phyloP scores from a whole-genome alignment of 169 alveolate genomes.

The Plasmodium gallinaceum region DNA sequence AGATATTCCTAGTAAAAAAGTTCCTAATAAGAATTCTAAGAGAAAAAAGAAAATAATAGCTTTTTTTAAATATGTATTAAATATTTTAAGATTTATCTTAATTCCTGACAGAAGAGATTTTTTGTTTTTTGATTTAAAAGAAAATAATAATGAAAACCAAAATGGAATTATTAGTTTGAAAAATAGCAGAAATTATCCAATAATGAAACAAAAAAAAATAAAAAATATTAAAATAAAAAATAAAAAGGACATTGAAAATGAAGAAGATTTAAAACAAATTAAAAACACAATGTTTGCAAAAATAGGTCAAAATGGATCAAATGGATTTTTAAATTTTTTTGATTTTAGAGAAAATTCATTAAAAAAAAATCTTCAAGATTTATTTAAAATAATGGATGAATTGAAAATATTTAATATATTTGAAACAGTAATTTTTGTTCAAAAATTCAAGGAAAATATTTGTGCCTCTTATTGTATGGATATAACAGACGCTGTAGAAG shows the following conservation, averaged over 20 bases:
- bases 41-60: neutral
- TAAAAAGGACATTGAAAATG: slow-evolving; percentile 20
- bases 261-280: slow-evolving; percentile 1
- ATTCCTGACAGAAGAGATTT: no score
- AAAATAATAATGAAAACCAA: no score
- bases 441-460: slow-evolving; percentile 31
- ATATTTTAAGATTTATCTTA: no score
- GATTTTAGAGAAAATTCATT: slow-evolving; percentile 39
- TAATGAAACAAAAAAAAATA: slow-evolving; percentile 57
- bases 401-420: slow-evolving; percentile 35
- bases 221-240: slow-evolving; percentile 37
- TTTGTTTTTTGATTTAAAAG: no score
- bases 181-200: slow-evolving; percentile 11
- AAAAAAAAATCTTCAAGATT: slow-evolving; percentile 19
- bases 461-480: slow-evolving; percentile 72
- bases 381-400: slow-evolving; percentile 24
- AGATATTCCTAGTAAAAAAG: neutral
- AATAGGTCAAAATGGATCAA: slow-evolving; percentile 68
- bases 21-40: no score
- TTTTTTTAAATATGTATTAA: no score
- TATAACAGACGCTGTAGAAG: slow-evolving; percentile 39
- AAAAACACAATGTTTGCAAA: slow-evolving; percentile 41
- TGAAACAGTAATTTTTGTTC: slow-evolving; percentile 36
- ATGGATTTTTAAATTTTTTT: slow-evolving; percentile 36
- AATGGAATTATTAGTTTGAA: neutral